Base-by-base conservation (phyloP, 805 yeast genomes). In the Ogataea zsoltii region DNA sequence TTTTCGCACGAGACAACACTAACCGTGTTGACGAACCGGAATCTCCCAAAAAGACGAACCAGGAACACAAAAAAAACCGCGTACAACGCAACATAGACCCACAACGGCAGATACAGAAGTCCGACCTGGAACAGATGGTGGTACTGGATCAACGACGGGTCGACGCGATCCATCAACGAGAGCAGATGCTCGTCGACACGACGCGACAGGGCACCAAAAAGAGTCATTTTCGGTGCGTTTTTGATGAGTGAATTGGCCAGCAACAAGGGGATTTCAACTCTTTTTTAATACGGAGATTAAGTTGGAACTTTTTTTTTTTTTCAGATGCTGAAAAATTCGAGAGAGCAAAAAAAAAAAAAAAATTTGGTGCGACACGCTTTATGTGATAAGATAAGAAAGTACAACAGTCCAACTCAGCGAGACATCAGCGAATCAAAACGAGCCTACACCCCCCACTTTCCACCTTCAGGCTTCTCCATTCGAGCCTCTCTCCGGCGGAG, bases 401-500 rank as follows among this genome's bases (percentile, higher is more conserved):
- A 21, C 7, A 6, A 21, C 25, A 21, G 5, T 21, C 25, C 5
- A 21, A 9, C 25, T 21, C 7, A n/a, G n/a, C n/a, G n/a, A n/a
- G n/a, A n/a, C n/a, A n/a, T n/a, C n/a, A n/a, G n/a, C n/a, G n/a
- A n/a, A n/a, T n/a, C n/a, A n/a, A n/a, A n/a, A n/a, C n/a, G n/a
- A n/a, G n/a, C n/a, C n/a, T n/a, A n/a, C n/a, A n/a, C n/a, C n/a
- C n/a, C n/a, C n/a, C n/a, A n/a, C n/a, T n/a, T n/a, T n/a, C n/a
- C n/a, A n/a, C n/a, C n/a, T n/a, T 11, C 7, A 6, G 31, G 31
- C 31, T 28, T 5, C 31, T 11, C 31, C 14, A 5, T 46, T 46
- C 46, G 31, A 38, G 32, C 26, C 23, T 46, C 67, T 51, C 42
- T 63, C 67, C 10, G 71, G 71, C 16, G 70, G 69, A 3, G 63